Conservation (phyloP, 495 filamentous ascomycete species). For the Penicillium chermesinum region DNA sequence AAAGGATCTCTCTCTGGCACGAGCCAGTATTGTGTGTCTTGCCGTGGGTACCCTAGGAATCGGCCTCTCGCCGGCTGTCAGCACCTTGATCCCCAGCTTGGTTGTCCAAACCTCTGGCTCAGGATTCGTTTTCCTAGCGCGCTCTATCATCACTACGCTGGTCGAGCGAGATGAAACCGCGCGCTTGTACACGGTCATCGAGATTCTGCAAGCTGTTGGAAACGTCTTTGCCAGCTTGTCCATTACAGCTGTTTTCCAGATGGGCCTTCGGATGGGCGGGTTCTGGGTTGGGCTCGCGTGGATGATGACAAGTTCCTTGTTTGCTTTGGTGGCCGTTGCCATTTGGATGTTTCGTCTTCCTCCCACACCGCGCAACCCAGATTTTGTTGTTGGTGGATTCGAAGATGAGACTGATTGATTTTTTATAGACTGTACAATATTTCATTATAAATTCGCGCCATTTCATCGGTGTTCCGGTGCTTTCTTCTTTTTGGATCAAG, state of each 20-base stretch:
- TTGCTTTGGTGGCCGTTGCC: constrained; percentile 32
- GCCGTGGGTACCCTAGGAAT: constrained; percentile 44
- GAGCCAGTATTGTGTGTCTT: constrained; percentile 42
- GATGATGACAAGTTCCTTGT: constrained; percentile 46
- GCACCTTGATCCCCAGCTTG: constrained; percentile 40
- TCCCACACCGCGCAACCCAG: constrained; percentile 9
- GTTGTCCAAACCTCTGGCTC: constrained; percentile 46
- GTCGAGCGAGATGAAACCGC: constrained; percentile 51
- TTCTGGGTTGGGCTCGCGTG: constrained; percentile 51
- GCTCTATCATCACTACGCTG: constrained; percentile 48
- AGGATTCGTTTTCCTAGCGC: constrained; percentile 39
- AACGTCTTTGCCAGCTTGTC: constrained; percentile 50
- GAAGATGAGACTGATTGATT: constrained; percentile 13
- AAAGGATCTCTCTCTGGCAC: constrained; percentile 51
- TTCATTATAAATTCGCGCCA: background rate
- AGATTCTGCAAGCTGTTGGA: constrained; percentile 51
- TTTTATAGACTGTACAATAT: constrained; percentile 19
- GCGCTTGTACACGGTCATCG: constrained; percentile 52
- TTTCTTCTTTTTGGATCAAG: background rate
- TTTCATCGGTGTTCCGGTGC: background rate
- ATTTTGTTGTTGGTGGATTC: constrained; percentile 25
- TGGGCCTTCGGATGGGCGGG: constrained; percentile 45
- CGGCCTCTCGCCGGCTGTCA: constrained; percentile 36
- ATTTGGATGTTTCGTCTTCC: constrained; percentile 39
- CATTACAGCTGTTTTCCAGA: constrained; percentile 49